A percentile compares a stretch with the other conserved stretches of the same genome.
Conservation (phyloP, 2,329 filamentous ascomycete species). For the Penicillium sp. region DNA sequence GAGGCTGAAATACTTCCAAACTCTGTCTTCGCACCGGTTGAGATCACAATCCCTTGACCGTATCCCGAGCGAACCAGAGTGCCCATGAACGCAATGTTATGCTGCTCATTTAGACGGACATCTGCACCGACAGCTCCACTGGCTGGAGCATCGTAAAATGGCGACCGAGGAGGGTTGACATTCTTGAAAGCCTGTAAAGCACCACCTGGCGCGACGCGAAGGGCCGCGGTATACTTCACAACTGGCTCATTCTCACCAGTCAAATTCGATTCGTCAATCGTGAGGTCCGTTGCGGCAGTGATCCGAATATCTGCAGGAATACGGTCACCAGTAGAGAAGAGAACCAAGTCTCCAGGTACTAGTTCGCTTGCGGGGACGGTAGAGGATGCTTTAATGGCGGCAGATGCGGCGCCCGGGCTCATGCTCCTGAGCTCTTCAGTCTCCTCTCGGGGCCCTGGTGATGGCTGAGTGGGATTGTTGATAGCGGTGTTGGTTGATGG, state of each 20-base stretch:
- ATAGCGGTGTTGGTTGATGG: slow-evolving; percentile 25
- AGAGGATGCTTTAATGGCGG: slow-evolving; percentile 71
- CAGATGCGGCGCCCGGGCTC: slow-evolving; percentile 57
- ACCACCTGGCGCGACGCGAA: slow-evolving; percentile 39
- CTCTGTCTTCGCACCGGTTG: slow-evolving; percentile 88
- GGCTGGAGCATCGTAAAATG: slow-evolving; percentile 60
- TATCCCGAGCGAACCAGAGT: slow-evolving; percentile 93
- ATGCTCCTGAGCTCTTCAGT: slow-evolving; percentile 50
- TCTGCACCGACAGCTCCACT: slow-evolving; percentile 63
- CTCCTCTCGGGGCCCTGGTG: slow-evolving; percentile 35
- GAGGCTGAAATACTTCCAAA: slow-evolving; percentile 96
- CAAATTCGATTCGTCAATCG: slow-evolving; percentile 94
- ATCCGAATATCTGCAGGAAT: slow-evolving; percentile 96
- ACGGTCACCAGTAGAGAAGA: slow-evolving; percentile 94
- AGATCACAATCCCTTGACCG: slow-evolving; percentile 95
- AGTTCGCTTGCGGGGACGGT: slow-evolving; percentile 86
- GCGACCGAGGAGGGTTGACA: slow-evolving; percentile 50
- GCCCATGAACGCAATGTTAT: slow-evolving; percentile 98
- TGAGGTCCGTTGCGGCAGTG: slow-evolving; percentile 82
- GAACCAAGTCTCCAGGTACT: slow-evolving; percentile 87
- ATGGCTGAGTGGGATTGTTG: slow-evolving; percentile 20
- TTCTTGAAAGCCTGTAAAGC: slow-evolving; percentile 35
- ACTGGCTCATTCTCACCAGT: slow-evolving; percentile 97
- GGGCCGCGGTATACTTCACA: slow-evolving; percentile 68
- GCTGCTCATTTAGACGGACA: slow-evolving; percentile 70